phyloP scores from a whole-genome alignment of 2,329 filamentous ascomycete genomes.

The Fusarium sulawesiense region DNA sequence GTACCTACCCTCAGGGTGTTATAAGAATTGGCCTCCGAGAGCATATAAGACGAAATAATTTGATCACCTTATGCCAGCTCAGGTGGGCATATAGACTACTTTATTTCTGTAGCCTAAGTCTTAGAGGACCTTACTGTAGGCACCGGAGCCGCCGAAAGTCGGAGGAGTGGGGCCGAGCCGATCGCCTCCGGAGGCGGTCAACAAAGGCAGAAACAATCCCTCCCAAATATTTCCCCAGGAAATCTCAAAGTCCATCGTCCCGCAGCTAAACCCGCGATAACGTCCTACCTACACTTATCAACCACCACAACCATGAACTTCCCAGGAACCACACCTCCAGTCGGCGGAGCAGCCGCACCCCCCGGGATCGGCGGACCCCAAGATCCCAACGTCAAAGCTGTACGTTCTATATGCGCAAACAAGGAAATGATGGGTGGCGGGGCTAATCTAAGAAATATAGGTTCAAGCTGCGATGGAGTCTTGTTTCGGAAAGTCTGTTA shows the following conservation, averaged over 20 bases:
- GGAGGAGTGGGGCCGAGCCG: slow-evolving; percentile 43
- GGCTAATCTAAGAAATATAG: slow-evolving; percentile 56
- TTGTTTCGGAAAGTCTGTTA: slow-evolving; percentile 86
- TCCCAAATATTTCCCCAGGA: slow-evolving; percentile 41
- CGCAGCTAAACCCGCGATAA: slow-evolving; percentile 35
- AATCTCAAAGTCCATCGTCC: slow-evolving; percentile 24
- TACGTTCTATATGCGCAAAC: slow-evolving; percentile 46
- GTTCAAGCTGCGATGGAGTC: slow-evolving; percentile 91
- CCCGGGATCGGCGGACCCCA: slow-evolving; percentile 52
- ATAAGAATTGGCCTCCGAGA: no score
- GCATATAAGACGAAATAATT: no score
- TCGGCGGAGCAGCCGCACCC: slow-evolving; percentile 38
- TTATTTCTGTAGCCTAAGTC: no score
- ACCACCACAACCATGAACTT: slow-evolving; percentile 53
- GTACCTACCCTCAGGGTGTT: no score
- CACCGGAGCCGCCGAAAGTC: slow-evolving; percentile 11
- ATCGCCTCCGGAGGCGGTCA: slow-evolving; percentile 50
- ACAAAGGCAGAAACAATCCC: slow-evolving; percentile 55
- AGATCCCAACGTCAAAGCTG: slow-evolving; percentile 65
- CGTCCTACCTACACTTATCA: slow-evolving; percentile 19
- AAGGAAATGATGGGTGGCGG: background rate
- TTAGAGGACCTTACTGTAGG: no score
- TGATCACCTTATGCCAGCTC: no score
- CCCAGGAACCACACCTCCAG: slow-evolving; percentile 47
- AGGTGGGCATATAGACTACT: no score